Evolutionary conservation across 1,139 yeast species (phyloP), one percentile per base, ranked within the genome.

Genomic region (Yamadazyma friedrichii): DNA sequence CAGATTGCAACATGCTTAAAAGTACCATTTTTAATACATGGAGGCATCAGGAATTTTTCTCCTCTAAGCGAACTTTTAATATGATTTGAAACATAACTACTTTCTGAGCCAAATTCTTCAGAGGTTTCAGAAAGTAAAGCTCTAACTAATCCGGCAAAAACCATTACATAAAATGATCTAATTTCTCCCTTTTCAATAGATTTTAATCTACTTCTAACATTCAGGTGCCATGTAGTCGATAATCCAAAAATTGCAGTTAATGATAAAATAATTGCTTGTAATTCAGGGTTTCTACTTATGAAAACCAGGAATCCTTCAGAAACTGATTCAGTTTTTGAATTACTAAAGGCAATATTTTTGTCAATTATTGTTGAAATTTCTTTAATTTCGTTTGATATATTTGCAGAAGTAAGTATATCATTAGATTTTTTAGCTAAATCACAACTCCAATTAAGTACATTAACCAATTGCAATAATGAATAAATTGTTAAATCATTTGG

Each of bases 371-470:
- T 9, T 10, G 35, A 25, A 9, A 28, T 15, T 22, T 33, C 31
- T 15, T 31, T 24, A 8, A 40, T 28, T 5, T 40, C 35, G 11
- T 30, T 36, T 24, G 33, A 28, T 20, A 22, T 6, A n/a, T 9
- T 9, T 9, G 36, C 10, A 25, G 15, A 10, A 2, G n/a, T 11
- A 4, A 2, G 3, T 6, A 2, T 3, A 27, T 39, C 28, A 12
- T 20, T n/a, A 10, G 22, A 8, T 12, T n/a, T 11, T 35, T 40
- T 33, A 15, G 37, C 36, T 15, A 40, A 5, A 15, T 33, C 35
- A 4, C 33, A 35, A 16, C 29, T 26, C 43, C 43, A 41, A 15
- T 37, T 13, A 6, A 37, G 12, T 5, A 38, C 35, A 37, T 41
- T 41, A 8, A 31, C 12, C 11, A 34, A 17, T 26, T 41, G 41